Conservation (phyloP, 345 rosid genomes). For the Eucalyptus viminalis region DNA sequence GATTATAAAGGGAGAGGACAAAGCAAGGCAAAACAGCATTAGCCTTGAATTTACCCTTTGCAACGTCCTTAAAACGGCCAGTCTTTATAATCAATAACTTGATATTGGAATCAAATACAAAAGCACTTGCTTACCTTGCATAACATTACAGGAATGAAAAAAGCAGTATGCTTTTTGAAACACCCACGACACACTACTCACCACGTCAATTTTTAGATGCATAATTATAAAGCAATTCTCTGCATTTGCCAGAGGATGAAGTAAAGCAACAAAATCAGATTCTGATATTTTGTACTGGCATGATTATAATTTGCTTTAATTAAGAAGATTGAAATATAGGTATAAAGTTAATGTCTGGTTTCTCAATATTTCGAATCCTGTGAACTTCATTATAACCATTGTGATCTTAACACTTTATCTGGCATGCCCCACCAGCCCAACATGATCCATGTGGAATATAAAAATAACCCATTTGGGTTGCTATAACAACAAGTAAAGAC, state of each 20-base stretch:
- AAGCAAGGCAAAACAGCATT: no score
- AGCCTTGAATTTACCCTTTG: no score
- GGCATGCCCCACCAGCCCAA: neutral
- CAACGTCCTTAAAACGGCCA: no score
- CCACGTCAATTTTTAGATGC: neutral
- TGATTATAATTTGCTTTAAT: rapidly evolving
- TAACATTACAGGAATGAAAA: neutral
- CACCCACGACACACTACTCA: rapidly evolving
- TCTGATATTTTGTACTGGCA: rapidly evolving
- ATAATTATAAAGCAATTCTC: neutral
- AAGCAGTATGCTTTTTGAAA: neutral
- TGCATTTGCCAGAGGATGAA: rapidly evolving
- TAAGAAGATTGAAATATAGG: neutral
- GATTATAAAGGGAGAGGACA: no score
- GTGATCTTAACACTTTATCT: neutral
- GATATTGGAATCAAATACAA: neutral
- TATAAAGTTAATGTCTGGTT: neutral
- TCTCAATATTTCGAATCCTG: neutral
- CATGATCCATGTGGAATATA: neutral
- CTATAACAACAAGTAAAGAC: neutral
- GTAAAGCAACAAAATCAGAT: neutral
- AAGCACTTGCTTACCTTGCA: neutral
- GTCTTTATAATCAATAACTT: no score
- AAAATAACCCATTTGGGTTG: neutral
- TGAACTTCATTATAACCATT: rapidly evolving